A percentile compares a stretch with the other conserved stretches of the same genome.
Evolutionary conservation across 805 yeast species (phyloP).

Genomic region (Saturnispora sanitii): DNA sequence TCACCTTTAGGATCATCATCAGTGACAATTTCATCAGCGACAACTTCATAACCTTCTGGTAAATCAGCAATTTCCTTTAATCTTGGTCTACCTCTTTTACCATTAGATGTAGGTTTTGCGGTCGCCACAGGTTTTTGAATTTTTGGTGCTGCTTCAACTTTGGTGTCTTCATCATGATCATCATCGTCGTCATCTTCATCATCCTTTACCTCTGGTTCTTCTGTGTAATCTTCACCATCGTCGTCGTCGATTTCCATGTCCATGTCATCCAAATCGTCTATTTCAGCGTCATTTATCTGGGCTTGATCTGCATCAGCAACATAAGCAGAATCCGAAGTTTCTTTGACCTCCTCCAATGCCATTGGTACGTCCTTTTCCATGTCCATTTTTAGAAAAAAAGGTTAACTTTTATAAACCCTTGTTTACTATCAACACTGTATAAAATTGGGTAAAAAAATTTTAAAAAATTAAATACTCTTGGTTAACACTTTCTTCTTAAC

Average conservation of each 20-base stretch:
- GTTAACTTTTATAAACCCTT: neutral
- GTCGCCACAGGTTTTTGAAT: neutral
- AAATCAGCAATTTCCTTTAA: slow-evolving; percentile 8
- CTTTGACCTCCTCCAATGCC: neutral
- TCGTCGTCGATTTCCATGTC: slow-evolving; percentile 9
- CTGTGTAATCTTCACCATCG: slow-evolving; percentile 16
- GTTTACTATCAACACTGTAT: neutral
- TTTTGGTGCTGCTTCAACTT: slow-evolving; percentile 7
- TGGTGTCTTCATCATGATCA: slow-evolving; percentile 19
- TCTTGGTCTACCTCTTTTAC: slow-evolving; percentile 14
- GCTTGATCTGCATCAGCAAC: neutral
- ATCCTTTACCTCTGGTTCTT: slow-evolving; percentile 17
- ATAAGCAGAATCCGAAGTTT: neutral
- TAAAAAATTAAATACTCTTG: neutral
- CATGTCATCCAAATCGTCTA: slow-evolving; percentile 10
- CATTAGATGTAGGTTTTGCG: slow-evolving; percentile 8
- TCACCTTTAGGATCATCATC: slow-evolving; percentile 76
- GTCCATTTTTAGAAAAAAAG: neutral
- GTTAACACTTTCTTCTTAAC: neutral
- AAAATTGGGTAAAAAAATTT: neutral
- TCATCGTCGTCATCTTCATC: slow-evolving; percentile 14
- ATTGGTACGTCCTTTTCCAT: neutral
- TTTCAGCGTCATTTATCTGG: slow-evolving; percentile 1
- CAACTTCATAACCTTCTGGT: slow-evolving; percentile 32
- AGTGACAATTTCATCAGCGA: slow-evolving; percentile 68